A percentile compares a stretch with the other conserved stretches of the same genome.
Conservation (phyloP, 345 rosid genomes). For the Gossypium herbaceum region DNA sequence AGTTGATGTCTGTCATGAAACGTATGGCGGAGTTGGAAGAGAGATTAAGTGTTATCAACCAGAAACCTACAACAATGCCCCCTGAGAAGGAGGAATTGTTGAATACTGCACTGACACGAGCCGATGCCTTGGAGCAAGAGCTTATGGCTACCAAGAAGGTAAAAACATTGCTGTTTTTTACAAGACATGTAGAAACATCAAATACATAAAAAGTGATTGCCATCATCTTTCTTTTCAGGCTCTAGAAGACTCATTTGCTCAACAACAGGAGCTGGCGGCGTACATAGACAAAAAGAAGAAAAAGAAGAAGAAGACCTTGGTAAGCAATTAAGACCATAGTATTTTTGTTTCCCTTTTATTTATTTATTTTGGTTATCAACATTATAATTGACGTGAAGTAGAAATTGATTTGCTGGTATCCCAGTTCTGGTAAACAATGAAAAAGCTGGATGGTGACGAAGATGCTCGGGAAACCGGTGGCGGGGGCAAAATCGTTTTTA, state of each 20-base stretch:
- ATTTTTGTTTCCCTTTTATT: background rate
- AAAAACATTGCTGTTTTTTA: background rate
- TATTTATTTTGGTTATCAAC: background rate
- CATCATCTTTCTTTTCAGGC: constrained; percentile 42
- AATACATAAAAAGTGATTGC: background rate
- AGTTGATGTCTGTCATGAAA: constrained; percentile 57
- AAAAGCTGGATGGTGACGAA: constrained; percentile 16
- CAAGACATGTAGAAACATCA: background rate
- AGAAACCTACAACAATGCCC: constrained; percentile 52
- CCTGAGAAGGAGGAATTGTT: constrained; percentile 81
- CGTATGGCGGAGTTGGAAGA: constrained; percentile 86
- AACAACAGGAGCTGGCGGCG: constrained; percentile 68
- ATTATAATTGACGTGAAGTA: background rate
- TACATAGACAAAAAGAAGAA: constrained; percentile 84
- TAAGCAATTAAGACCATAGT: constrained; percentile 16
- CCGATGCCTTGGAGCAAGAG: constrained; percentile 73
- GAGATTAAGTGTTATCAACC: constrained; percentile 45
- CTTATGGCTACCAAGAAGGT: constrained; percentile 81
- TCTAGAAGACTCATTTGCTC: constrained; percentile 64
- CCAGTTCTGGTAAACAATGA: constrained; percentile 43
- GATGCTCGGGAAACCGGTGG: constrained; percentile 18
- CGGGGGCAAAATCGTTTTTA: constrained; percentile 13
- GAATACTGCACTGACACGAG: constrained; percentile 61
- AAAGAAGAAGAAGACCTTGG: constrained; percentile 58
- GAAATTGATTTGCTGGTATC: constrained; percentile 17